These are phyloP conservation scores for Penstemon newberryi DNA, from an alignment of 257 asterid genomes.

Conservation along the genomic window DNA sequence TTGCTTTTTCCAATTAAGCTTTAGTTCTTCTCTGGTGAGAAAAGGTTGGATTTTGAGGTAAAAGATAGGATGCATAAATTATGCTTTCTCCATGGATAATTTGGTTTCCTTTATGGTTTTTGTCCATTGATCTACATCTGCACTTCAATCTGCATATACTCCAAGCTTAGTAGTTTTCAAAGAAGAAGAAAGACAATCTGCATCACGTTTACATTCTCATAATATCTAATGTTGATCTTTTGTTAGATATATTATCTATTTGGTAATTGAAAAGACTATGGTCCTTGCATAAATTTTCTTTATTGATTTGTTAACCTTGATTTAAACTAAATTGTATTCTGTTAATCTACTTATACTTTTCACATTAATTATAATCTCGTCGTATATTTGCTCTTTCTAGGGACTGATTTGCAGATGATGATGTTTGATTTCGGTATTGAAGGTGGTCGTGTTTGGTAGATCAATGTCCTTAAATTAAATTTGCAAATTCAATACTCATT, in stretches of 20 bases:
- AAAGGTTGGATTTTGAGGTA: slow-evolving; percentile 32
- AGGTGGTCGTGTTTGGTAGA: slow-evolving; percentile 16
- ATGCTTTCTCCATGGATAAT: slow-evolving; percentile 12
- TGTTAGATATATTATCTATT: slow-evolving; percentile 31
- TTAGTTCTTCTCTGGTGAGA: slow-evolving; percentile 24
- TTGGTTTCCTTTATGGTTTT: slow-evolving; percentile 20
- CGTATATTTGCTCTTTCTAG: not conserved
- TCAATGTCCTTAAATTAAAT: slow-evolving; percentile 14
- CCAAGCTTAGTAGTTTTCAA: not conserved
- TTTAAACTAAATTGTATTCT: no score
- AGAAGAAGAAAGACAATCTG: not conserved
- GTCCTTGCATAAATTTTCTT: not conserved
- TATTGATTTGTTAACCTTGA: no score
- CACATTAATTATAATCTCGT: not conserved
- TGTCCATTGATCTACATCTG: slow-evolving; percentile 21
- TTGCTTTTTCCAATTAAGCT: slow-evolving; percentile 13
- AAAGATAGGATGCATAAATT: not conserved
- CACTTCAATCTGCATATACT: slow-evolving; percentile 3
- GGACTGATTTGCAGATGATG: slow-evolving; percentile 41
- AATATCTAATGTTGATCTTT: slow-evolving; percentile 15
- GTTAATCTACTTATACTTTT: not conserved
- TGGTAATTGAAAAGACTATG: slow-evolving; percentile 16
- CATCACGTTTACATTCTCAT: slow-evolving; percentile 15
- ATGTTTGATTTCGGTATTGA: slow-evolving; percentile 27
- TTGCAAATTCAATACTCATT: slow-evolving; percentile 21